Conservation (phyloP, 345 rosid genomes). For the Ceriops zippeliana region DNA sequence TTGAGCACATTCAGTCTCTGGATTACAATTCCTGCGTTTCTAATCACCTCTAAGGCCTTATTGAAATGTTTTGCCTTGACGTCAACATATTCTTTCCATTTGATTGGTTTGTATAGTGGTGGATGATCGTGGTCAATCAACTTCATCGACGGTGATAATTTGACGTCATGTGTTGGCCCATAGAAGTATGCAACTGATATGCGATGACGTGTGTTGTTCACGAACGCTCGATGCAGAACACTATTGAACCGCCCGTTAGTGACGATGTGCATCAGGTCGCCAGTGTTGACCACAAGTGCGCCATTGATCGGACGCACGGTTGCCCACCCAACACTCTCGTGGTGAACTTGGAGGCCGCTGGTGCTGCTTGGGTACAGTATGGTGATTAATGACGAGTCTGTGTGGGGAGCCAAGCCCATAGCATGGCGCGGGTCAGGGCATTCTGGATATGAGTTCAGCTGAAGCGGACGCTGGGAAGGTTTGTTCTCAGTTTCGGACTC, state of each 20-base stretch:
- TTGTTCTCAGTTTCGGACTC: conserved; percentile 16
- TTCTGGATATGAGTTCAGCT: conserved; percentile 50
- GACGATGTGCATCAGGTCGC: conserved; percentile 44
- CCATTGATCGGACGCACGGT: conserved; percentile 34
- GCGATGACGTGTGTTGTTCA: conserved; percentile 39
- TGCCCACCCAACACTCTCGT: conserved; percentile 34
- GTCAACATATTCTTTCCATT: conserved; percentile 49
- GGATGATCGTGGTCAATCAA: conserved; percentile 40
- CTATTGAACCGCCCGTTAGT: conserved; percentile 45
- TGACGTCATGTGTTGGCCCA: conserved; percentile 36
- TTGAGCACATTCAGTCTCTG: too few species aligned
- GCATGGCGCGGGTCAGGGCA: conserved; percentile 50
- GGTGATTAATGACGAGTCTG: conserved; percentile 46
- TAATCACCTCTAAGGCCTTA: conserved; percentile 31
- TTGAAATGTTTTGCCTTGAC: conserved; percentile 39
- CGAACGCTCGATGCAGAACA: conserved; percentile 42
- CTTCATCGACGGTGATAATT: conserved; percentile 29
- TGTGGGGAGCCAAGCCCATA: conserved; percentile 55
- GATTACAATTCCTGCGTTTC: not conserved
- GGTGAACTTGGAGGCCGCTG: conserved; percentile 36
- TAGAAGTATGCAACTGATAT: conserved; percentile 43
- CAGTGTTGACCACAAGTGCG: conserved; percentile 38
- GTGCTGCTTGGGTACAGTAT: conserved; percentile 35
- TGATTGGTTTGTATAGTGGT: conserved; percentile 28
- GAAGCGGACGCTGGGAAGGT: conserved; percentile 31